Evolutionary conservation across 2,329 filamentous ascomycete genomes (phyloP).

Genomic region (Neoscytalidium dimidiatum): DNA sequence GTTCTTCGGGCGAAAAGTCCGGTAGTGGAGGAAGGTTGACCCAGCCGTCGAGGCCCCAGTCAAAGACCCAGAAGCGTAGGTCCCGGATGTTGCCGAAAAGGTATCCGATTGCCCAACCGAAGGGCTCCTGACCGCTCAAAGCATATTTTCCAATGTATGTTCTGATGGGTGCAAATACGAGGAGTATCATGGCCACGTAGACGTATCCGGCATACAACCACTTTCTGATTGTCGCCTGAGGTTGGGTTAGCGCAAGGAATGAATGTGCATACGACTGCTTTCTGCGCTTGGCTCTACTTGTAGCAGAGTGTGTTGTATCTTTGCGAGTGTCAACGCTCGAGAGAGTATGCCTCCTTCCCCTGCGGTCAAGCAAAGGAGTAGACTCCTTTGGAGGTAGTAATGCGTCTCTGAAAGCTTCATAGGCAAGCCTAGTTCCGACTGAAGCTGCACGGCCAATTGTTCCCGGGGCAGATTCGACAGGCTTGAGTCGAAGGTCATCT

Average conservation of each 20-base stretch:
- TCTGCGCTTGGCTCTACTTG: constrained; percentile 1
- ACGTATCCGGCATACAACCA: constrained; percentile 82
- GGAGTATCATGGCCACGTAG: constrained; percentile 65
- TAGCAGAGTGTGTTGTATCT: constrained; percentile 18
- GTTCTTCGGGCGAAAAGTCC: constrained; percentile 28
- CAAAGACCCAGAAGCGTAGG: constrained; percentile 72
- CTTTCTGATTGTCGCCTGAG: constrained; percentile 74
- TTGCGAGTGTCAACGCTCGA: constrained; percentile 21
- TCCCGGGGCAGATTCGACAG: constrained; percentile 11
- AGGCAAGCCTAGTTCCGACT: neutral
- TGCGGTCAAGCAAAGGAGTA: neutral
- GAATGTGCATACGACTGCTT: constrained; percentile 51
- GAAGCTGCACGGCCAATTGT: neutral
- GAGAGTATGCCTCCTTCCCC: constrained; percentile 37
- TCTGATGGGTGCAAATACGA: constrained; percentile 72
- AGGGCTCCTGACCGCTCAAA: constrained; percentile 72
- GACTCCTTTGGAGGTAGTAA: neutral
- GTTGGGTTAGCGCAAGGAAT: constrained; percentile 77
- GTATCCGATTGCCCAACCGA: constrained; percentile 92
- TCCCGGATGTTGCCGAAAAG: constrained; percentile 75
- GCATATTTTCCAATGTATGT: constrained; percentile 68
- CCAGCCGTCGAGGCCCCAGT: constrained; percentile 71
- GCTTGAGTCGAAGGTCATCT: constrained; percentile 10
- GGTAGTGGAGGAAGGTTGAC: constrained; percentile 64
- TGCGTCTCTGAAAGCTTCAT: neutral